Evolutionary conservation across 2,329 filamentous ascomycete species (phyloP), one percentile per base, ranked within the genome.

Genomic region (Didymella segeticola): DNA sequence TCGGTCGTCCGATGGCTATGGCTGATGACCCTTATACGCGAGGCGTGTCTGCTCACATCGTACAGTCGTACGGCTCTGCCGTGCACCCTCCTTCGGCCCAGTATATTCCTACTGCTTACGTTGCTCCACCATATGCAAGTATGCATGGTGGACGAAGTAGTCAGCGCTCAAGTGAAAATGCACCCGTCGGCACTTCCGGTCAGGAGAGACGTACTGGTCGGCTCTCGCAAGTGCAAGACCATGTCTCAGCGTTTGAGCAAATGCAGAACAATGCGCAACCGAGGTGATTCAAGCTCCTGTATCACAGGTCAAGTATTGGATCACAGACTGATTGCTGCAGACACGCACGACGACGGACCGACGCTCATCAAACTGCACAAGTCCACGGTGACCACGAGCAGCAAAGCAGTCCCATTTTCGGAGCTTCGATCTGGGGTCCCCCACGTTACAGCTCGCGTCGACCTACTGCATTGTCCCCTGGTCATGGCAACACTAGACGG

Each of bases 111-210:
- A 14, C 15, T 22, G 2, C 41, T n/a, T 20, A 31, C 26, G 9
- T 26, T 14, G n/a, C 14, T 10, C 43, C 48, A 10, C n/a, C 46
- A 12, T 30, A 45, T 8, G 29, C 41, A 31, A 49, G 20, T 19
- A 36, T 23, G 4, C 47, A 53, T 19, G 34, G 17, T 20, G 33
- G 30, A 20, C 48, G 63, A 37, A 36, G 45, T 12, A 42, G 31
- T 5, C 66, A 67, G 42, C 56, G 59, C 9, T 68, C 62, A 5
- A 67, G 66, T 37, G 68, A 70, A 29, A 67, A 69, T 38, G 54
- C 46, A 1, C 61, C 57, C 5, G 60, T 56, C 9, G 27, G 43
- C 15, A 20, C 50, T 46, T 4, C 42, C 12, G 27, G 19, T 10
- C 47, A 45, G 20, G 47, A 23, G n/a, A 41, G 15, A 15, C 49